Evolutionary conservation across 805 yeast genomes (phyloP).

Genomic region (Candida morakotiae): DNA sequence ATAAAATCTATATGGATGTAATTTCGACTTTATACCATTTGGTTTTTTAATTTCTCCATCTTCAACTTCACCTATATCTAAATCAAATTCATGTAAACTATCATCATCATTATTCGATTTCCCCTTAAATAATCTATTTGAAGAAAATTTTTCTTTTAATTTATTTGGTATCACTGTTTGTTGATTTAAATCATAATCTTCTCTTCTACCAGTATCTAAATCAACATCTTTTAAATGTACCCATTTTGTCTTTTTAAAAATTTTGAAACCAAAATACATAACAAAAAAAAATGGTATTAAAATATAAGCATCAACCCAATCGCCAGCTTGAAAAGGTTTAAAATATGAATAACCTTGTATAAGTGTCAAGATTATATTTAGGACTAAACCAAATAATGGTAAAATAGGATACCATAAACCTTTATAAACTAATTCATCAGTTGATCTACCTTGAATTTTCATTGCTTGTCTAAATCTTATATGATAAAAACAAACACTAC

Average conservation of each 20-base stretch:
- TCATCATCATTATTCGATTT: neutral
- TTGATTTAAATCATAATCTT: slow-evolving; percentile 20
- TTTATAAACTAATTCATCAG: slow-evolving; percentile 31
- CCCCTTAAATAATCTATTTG: neutral
- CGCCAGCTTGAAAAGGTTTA: slow-evolving; percentile 48
- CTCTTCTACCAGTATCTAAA: slow-evolving; percentile 49
- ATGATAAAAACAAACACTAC: slow-evolving; percentile 52
- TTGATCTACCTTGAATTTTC: slow-evolving; percentile 33
- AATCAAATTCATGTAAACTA: slow-evolving; percentile 40
- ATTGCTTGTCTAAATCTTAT: slow-evolving; percentile 49
- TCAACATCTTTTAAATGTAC: slow-evolving; percentile 43
- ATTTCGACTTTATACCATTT: neutral
- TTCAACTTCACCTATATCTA: slow-evolving; percentile 47
- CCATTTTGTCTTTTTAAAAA: slow-evolving; percentile 38
- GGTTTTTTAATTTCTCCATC: slow-evolving; percentile 19
- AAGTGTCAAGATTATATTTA: slow-evolving; percentile 50
- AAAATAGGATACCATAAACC: slow-evolving; percentile 47
- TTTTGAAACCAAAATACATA: slow-evolving; percentile 32
- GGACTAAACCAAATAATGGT: slow-evolving; percentile 45
- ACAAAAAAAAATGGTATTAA: slow-evolving; percentile 55
- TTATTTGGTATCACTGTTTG: neutral
- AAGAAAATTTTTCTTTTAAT: neutral
- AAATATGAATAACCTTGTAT: slow-evolving; percentile 67
- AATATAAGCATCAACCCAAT: slow-evolving; percentile 56
- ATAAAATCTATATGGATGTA: neutral